phyloP scores from a whole-genome alignment of 805 yeast species.

The Debaryomyces castellii region DNA sequence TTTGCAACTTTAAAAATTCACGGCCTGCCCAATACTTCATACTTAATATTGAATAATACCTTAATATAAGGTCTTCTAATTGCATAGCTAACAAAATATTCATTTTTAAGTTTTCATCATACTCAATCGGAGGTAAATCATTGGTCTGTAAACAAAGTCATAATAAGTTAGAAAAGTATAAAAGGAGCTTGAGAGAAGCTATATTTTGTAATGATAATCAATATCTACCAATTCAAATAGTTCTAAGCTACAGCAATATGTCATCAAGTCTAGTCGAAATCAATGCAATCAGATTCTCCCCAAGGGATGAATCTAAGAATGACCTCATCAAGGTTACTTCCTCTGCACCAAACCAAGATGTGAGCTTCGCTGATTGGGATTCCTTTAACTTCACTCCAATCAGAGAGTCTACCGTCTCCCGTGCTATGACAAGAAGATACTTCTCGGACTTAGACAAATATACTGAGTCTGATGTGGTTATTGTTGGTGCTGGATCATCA shows the following conservation, averaged over 20 bases:
- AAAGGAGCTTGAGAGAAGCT: not conserved
- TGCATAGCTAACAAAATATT: not conserved
- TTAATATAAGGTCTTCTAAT: not conserved
- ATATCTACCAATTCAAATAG: not conserved
- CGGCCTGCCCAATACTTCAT: not conserved
- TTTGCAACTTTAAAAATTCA: conserved; percentile 4
- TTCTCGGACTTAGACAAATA: conserved; percentile 70
- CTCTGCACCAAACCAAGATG: conserved; percentile 20
- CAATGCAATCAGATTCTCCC: not conserved
- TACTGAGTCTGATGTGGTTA: conserved; percentile 72
- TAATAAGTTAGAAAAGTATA: not conserved
- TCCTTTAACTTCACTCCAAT: conserved; percentile 68
- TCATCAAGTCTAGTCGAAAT: not conserved
- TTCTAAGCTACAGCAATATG: not conserved
- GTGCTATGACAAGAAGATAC: conserved; percentile 78
- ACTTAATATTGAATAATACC: not conserved
- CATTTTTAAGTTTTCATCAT: not conserved
- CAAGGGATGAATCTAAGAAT: not conserved
- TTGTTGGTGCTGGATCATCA: conserved; percentile 78
- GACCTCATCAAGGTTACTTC: conserved; percentile 14
- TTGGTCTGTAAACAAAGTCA: too few relatives aligned
- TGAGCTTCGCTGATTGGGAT: conserved; percentile 59
- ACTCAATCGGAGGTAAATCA: not conserved
- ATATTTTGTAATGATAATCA: not conserved
- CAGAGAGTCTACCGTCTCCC: conserved; percentile 73